These are phyloP conservation scores for Mortierella hygrophila DNA, from an alignment of 192 early-diverging fungal genomes.

Conservation along the genomic window DNA sequence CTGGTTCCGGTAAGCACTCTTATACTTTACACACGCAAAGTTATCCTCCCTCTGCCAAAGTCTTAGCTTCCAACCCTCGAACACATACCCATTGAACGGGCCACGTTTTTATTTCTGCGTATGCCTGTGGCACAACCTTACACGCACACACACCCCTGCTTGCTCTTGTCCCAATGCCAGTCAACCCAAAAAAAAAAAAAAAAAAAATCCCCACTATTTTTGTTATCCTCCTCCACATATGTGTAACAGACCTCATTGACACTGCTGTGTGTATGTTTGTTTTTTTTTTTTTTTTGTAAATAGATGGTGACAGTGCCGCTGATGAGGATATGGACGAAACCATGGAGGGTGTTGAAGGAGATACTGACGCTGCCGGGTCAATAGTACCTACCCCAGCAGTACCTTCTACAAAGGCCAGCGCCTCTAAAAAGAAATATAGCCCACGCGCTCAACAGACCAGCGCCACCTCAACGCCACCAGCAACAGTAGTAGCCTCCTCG, in stretches of 20 bases:
- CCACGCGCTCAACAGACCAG: not conserved
- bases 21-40: not conserved
- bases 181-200: not conserved
- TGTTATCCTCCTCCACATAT: not conserved
- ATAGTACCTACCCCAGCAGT: not conserved
- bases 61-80: not conserved
- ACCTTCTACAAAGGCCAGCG: not conserved
- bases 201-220: not conserved
- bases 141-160: not conserved
- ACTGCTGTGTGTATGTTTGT: not conserved
- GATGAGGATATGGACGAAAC: conserved; percentile 19
- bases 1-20: conserved; percentile 22
- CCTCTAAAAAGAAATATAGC: not conserved
- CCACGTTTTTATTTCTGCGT: not conserved
- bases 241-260: not conserved
- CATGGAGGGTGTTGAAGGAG: not conserved
- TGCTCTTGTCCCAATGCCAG: not conserved
- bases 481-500: not conserved
- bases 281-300: not conserved
- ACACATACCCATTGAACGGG: not conserved
- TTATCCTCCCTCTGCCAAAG: no score
- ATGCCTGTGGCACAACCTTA: not conserved
- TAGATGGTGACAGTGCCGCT: conserved; percentile 2
- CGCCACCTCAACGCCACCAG: not conserved
- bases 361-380: conserved; percentile 5